Evolutionary conservation across 148 eudicot genomes (phyloP).

Genomic region (Chenopodium suecicum): DNA sequence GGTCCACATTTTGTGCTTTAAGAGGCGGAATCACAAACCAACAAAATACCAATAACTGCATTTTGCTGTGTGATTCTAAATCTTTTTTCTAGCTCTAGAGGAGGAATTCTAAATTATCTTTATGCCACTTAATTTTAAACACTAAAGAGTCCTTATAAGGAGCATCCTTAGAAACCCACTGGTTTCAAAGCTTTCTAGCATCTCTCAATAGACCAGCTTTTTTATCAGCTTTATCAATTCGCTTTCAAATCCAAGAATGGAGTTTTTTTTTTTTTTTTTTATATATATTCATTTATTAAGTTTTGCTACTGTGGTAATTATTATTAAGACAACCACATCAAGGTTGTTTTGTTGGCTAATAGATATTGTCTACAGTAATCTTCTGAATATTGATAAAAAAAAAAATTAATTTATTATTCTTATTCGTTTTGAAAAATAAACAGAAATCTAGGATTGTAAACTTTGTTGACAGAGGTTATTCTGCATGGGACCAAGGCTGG

Average conservation of each 20-base stretch:
- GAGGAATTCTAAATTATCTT: background rate
- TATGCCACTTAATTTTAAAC: background rate
- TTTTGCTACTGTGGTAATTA: background rate
- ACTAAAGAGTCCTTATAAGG: too few relatives aligned
- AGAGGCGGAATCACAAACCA: too few relatives aligned
- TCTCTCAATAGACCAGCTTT: background rate
- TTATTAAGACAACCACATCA: background rate
- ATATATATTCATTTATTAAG: background rate
- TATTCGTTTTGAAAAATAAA: slow-evolving; percentile 21
- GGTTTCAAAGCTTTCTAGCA: background rate
- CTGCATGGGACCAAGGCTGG: slow-evolving; percentile 70
- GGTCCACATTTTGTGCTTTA: too few relatives aligned
- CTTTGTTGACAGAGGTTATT: slow-evolving; percentile 68
- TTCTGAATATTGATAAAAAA: background rate
- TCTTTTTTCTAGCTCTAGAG: background rate
- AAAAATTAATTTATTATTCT: too few relatives aligned
- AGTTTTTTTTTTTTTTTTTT: background rate
- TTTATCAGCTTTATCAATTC: background rate
- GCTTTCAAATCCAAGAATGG: background rate
- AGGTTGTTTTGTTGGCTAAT: background rate
- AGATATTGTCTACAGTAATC: background rate
- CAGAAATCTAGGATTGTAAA: slow-evolving; percentile 93
- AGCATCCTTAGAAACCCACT: background rate
- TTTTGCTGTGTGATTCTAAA: too few relatives aligned
- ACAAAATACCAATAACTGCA: too few relatives aligned